Evolutionary conservation across 2,329 filamentous ascomycete species (phyloP).

Genomic region (Decorospora gaudefroyi): DNA sequence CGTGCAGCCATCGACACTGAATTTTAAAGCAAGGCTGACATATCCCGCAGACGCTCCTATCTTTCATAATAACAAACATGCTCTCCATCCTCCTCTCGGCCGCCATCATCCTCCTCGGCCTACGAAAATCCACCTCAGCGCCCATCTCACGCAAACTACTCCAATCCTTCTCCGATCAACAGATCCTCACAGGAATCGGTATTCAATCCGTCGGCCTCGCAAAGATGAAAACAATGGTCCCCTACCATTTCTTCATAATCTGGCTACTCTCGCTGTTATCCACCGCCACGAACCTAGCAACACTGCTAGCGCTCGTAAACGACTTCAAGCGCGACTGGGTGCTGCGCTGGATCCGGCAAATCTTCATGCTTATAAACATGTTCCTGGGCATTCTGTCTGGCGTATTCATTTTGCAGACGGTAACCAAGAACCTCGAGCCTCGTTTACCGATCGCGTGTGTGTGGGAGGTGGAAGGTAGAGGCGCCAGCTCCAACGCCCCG

Average conservation of each 20-base stretch:
- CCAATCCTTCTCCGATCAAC: constrained; percentile 68
- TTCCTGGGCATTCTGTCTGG: constrained; percentile 62
- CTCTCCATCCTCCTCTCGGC: constrained; percentile 61
- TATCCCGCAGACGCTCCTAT: constrained; percentile 58
- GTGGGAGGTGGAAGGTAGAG: constrained; percentile 55
- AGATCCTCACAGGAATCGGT: constrained; percentile 71
- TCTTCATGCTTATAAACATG: constrained; percentile 69
- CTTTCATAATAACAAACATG: constrained; percentile 67
- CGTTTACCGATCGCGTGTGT: constrained; percentile 66
- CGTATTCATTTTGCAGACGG: constrained; percentile 61
- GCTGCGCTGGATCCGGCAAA: constrained; percentile 66
- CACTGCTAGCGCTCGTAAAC: constrained; percentile 66
- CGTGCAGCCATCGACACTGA: no score
- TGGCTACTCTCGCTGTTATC: constrained; percentile 69
- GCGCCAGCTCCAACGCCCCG: constrained; percentile 48
- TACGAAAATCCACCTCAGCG: constrained; percentile 52
- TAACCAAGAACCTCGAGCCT: constrained; percentile 57
- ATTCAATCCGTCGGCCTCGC: constrained; percentile 67
- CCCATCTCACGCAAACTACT: constrained; percentile 66
- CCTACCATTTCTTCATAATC: constrained; percentile 73
- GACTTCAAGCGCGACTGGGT: constrained; percentile 71
- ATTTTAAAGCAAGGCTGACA: neutral
- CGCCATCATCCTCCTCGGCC: constrained; percentile 62
- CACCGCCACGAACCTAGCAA: constrained; percentile 68
- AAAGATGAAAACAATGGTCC: constrained; percentile 62